Evolutionary conservation across 129 eudicot genomes (phyloP), one percentile per base, ranked within the genome.

Genomic region (Flaveria bidentis): DNA sequence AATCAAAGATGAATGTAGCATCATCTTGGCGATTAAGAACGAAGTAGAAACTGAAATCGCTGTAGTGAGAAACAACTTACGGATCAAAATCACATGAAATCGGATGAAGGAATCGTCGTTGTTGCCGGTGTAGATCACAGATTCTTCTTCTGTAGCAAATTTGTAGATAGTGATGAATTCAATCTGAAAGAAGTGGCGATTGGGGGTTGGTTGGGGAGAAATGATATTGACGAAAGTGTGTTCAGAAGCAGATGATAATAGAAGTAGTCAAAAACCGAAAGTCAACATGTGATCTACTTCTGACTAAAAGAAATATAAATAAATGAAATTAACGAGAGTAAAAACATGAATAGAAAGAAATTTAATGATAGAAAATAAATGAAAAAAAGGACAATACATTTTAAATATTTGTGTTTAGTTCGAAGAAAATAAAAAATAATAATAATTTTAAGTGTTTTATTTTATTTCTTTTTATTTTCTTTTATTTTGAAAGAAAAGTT

Each of bases 251-350:
- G 61, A 14, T 25, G 67, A 26, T 44, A 9, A 71, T 16, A 45
- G 78, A 39, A 18, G 47, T 33, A 6, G 82, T 79, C 82, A 79
- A 79, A 72, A 2, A 62, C 18, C n/a, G 13, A 50, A 49, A 71
- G 82, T 79, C 82, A 79, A 72, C 78, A 50, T 30, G 42, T 70
- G 13, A n/a, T n/a, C n/a, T n/a, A n/a, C n/a, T n/a, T n/a, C n/a
- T n/a, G n/a, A n/a, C n/a, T n/a, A n/a, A n/a, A 23, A 23, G 26
- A 23, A 23, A 23, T 20, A 20, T 20, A 23, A 23, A 23, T 23
- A 23, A 23, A 23, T 1, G 26, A 23, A 23, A 23, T 23, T 23
- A 23, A 23, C 26, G 26, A 0, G 1, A 23, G 1, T 0, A 23
- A 23, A 23, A 23, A 23, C 1, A 23, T 23, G 26, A 23, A 23